Evolutionary conservation across 208 protist genomes (phyloP), one percentile per base, ranked within the genome.

Genomic region (Crithidia bombi): DNA sequence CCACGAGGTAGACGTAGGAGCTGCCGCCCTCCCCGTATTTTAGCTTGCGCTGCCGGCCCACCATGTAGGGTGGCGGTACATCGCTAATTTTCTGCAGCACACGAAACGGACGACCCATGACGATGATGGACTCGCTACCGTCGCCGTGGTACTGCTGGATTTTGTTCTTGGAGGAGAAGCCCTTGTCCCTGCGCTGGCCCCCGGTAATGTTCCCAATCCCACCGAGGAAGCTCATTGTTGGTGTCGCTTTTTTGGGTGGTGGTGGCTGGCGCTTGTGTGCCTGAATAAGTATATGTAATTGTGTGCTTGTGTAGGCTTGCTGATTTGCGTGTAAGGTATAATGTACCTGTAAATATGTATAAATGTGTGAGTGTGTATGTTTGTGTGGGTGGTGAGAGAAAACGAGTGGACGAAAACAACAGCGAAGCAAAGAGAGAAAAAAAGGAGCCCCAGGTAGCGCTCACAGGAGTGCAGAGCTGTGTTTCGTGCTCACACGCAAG

Each of bases 101-200:
- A 56, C 82, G 87, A 66, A 93, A 95, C 3, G 85, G 82, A 50
- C 82, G 81, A n/a, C 90, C 90, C 86, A 92, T 92, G 32, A 93
- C 68, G 36, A 89, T 82, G 68, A 95, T 93, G 3, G 83, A 84
- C 64, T 93, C 83, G 28, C 69, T 81, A 55, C 90, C 90, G 75
- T 93, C 87, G 3, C 77, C 76, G 64, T 95, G 82, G 64, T 92
- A 89, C 61, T 87, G 85, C 86, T 91, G 82, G 25, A 93, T 75
- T 80, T 95, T 95, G 59, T 89, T 85, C 23, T 83, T 78, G 46
- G 82, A 86, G 19, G 85, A 90, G 65, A 95, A 93, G 54, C 78
- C 79, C 59, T 90, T 92, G 69, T 91, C 85, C 73, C 89, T 92
- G 26, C 57, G 72, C 39, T 51, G 38, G 12, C 65, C 49, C 23